Percentiles rank a stretch among this genome's conserved stretches.
Evolutionary conservation across 2,329 filamentous ascomycete genomes (phyloP).

Genomic region (Elsinoe necatrix): DNA sequence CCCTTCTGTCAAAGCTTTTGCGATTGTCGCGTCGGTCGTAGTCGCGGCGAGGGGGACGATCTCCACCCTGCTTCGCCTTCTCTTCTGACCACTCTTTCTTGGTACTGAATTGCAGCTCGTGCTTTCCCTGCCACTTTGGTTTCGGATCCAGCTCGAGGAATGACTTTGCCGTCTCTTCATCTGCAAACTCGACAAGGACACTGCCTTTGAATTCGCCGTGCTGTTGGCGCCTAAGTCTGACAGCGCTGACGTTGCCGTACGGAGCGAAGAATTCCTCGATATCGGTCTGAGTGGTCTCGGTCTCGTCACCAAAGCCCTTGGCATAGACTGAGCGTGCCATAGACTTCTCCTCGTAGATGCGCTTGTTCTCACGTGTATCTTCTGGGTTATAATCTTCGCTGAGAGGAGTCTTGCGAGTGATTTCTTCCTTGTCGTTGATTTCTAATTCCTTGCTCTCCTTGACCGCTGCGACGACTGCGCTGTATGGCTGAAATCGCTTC

Average conservation of each 20-base stretch:
- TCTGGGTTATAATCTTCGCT: conserved; percentile 40
- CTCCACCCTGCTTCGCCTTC: conserved; percentile 36
- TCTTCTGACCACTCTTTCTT: conserved; percentile 72
- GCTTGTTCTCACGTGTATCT: conserved; percentile 45
- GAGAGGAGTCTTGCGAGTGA: conserved; percentile 66
- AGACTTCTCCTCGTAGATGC: conserved; percentile 53
- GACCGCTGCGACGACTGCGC: conserved; percentile 72
- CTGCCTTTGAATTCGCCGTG: conserved; percentile 83
- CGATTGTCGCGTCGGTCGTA: conserved; percentile 23
- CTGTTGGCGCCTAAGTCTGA: conserved; percentile 74
- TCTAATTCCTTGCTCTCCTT: conserved; percentile 67
- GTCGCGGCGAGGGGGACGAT: conserved; percentile 25
- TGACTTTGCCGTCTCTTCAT: conserved; percentile 66
- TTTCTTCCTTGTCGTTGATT: conserved; percentile 64
- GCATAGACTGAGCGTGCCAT: conserved; percentile 75
- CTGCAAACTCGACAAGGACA: conserved; percentile 86
- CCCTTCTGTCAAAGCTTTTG: conserved; percentile 17
- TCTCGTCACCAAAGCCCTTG: conserved; percentile 87
- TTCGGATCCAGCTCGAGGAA: conserved; percentile 74
- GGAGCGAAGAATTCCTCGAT: conserved; percentile 85
- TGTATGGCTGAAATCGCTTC: conserved; percentile 85
- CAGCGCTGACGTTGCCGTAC: conserved; percentile 68
- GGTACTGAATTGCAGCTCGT: conserved; percentile 65
- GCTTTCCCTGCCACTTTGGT: conserved; percentile 67
- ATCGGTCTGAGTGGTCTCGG: conserved; percentile 79